Conservation (phyloP, 2,329 filamentous ascomycete species). For the Fusarium staphyleae region DNA sequence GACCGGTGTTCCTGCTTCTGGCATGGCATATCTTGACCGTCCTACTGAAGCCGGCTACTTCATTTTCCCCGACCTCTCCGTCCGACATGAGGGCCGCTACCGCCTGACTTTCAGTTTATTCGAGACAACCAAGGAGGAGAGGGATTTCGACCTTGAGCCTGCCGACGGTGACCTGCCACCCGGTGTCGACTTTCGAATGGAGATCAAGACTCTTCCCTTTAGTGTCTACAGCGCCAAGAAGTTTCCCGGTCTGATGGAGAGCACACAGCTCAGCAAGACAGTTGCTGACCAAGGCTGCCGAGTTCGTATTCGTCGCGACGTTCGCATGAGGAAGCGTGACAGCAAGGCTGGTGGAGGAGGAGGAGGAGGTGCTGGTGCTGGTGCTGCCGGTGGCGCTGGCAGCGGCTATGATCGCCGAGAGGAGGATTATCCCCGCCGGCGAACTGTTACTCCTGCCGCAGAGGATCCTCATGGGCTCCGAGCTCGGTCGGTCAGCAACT, state of each 20-base stretch:
- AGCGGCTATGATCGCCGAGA: constrained; percentile 66
- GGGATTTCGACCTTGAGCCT: constrained; percentile 72
- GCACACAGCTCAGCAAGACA: constrained; percentile 85
- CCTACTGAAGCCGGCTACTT: constrained; percentile 86
- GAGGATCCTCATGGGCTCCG: constrained; percentile 50
- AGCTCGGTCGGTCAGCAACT: constrained; percentile 67
- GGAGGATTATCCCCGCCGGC: constrained; percentile 61
- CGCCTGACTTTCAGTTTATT: constrained; percentile 91
- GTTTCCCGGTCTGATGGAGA: constrained; percentile 92
- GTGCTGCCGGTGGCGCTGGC: constrained; percentile 48
- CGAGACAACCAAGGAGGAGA: constrained; percentile 87
- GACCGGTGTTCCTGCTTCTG: constrained; percentile 92
- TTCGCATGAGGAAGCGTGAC: constrained; percentile 86
- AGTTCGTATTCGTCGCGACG: constrained; percentile 92
- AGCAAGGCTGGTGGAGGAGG: constrained; percentile 63
- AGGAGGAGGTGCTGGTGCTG: too few relatives aligned
- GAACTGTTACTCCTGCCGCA: constrained; percentile 47
- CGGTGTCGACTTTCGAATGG: constrained; percentile 81
- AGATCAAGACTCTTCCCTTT: constrained; percentile 88
- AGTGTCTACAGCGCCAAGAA: constrained; percentile 97
- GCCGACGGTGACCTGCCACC: constrained; percentile 55
- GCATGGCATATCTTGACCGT: constrained; percentile 94
- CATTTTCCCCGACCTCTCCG: constrained; percentile 95
- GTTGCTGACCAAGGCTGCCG: constrained; percentile 97
- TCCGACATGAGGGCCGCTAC: constrained; percentile 94